phyloP scores from a whole-genome alignment of 257 asterid species.

The Echium plantagineum region DNA sequence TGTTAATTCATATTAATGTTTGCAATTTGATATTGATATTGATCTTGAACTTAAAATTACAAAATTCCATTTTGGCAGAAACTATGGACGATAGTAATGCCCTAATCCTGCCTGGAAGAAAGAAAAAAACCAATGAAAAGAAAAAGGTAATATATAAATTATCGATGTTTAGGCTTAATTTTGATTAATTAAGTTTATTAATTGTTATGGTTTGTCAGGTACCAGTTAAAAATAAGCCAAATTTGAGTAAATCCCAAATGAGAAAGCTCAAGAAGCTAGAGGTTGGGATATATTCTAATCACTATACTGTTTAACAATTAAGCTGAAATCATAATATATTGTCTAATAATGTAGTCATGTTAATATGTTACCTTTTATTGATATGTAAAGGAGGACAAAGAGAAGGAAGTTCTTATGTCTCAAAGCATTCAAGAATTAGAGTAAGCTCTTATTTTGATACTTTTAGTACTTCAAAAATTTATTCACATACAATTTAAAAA shows the following conservation, averaged over 20 bases:
- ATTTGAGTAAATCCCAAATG: constrained; percentile 62
- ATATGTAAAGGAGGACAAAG: constrained; percentile 64
- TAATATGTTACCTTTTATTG: constrained; percentile 7
- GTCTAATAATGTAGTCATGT: constrained; percentile 2
- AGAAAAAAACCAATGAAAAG: constrained; percentile 31
- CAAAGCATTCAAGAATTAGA: constrained; percentile 65
- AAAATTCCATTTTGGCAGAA: no score
- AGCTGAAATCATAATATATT: background rate
- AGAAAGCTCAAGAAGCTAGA: constrained; percentile 69
- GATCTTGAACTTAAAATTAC: no score
- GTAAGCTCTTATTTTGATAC: constrained; percentile 27
- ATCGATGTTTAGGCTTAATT: background rate
- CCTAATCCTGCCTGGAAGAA: constrained; percentile 36
- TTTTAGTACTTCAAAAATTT: constrained; percentile 1
- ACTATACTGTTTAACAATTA: background rate
- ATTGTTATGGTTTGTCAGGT: constrained; percentile 20
- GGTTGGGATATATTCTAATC: constrained; percentile 28
- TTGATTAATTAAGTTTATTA: background rate
- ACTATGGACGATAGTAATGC: constrained; percentile 29
- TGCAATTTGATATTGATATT: no score
- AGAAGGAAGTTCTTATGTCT: constrained; percentile 45
- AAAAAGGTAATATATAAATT: constrained; percentile 27
- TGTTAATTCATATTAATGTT: no score
- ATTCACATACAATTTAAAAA: no score
- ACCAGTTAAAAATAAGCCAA: constrained; percentile 16